Evolutionary conservation across 805 yeast species (phyloP).

Genomic region (Metschnikowia drakensbergensis): DNA sequence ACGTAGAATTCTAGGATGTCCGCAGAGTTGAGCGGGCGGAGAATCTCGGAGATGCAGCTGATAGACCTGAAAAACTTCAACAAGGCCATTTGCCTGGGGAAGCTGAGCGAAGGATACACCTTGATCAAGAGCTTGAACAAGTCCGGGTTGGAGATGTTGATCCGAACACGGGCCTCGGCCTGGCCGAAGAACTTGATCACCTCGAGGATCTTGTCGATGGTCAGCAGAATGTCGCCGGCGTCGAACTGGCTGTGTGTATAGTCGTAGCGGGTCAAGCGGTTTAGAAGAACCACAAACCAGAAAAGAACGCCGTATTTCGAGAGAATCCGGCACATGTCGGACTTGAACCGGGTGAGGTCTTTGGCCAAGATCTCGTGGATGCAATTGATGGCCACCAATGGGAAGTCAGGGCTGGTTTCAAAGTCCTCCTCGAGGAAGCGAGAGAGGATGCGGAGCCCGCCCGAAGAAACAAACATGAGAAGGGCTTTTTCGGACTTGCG

Average conservation of each 20-base stretch:
- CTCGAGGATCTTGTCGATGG: conserved; percentile 32
- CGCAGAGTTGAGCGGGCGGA: conserved; percentile 32
- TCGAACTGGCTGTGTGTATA: neutral
- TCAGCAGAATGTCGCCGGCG: conserved; percentile 6
- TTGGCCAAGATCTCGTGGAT: conserved; percentile 33
- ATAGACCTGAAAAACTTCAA: conserved; percentile 45
- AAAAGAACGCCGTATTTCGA: conserved; percentile 41
- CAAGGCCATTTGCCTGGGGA: conserved; percentile 33
- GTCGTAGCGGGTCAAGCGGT: conserved; percentile 25
- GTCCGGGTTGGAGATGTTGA: conserved; percentile 35
- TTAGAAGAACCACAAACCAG: conserved; percentile 40
- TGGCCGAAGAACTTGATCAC: conserved; percentile 43
- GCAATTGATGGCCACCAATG: conserved; percentile 35
- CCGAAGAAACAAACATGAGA: conserved; percentile 42
- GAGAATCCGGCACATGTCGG: conserved; percentile 40
- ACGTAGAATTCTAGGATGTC: conserved; percentile 45
- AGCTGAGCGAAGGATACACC: conserved; percentile 30
- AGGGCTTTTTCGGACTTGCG: conserved; percentile 33
- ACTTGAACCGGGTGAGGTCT: conserved; percentile 36
- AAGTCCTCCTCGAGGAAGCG: conserved; percentile 47
- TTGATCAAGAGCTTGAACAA: conserved; percentile 41
- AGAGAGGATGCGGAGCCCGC: conserved; percentile 42
- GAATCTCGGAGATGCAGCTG: conserved; percentile 34
- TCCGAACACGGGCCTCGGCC: conserved; percentile 44
- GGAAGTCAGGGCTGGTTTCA: conserved; percentile 35